phyloP scores from a whole-genome alignment of 306 rosid genomes.

The Vigna trinervia region DNA sequence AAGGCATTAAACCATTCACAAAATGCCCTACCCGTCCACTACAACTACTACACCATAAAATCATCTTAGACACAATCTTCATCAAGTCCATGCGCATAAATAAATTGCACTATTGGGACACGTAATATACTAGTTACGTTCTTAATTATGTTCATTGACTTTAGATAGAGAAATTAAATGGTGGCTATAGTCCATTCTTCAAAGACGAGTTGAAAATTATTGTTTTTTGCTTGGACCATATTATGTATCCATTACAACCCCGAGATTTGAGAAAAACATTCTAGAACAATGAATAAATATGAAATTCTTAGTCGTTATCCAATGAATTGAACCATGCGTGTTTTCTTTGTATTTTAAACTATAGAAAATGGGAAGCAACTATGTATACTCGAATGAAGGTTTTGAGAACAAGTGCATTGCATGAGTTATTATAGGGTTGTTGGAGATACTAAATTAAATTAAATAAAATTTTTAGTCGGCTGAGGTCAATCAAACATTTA shows the following conservation, averaged over 20 bases:
- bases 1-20: constrained; percentile 21
- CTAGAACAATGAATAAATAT: not conserved
- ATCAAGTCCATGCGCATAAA: too few relatives aligned
- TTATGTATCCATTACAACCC: not conserved
- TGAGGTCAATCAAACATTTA: not conserved
- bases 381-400: constrained; percentile 1
- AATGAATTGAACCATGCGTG: not conserved
- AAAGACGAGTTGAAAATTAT: not conserved
- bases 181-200: not conserved
- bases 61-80: constrained; percentile 20
- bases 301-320: constrained; percentile 1
- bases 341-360: not conserved
- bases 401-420: constrained; percentile 36
- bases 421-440: constrained; percentile 22
- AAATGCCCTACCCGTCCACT: constrained; percentile 35
- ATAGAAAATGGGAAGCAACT: constrained; percentile 39
- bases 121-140: not conserved
- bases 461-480: not conserved
- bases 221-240: not conserved
- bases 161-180: not conserved
- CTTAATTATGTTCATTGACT: not conserved
- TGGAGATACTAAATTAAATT: not conserved
- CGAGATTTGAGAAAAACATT: not conserved
- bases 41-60: constrained; percentile 11
- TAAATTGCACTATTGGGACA: too few relatives aligned